Percentiles rank a stretch among this genome's conserved stretches.
These are phyloP conservation scores for Alternaria alternata DNA, from an alignment of 2,329 filamentous ascomycete species.

Conservation along the genomic window DNA sequence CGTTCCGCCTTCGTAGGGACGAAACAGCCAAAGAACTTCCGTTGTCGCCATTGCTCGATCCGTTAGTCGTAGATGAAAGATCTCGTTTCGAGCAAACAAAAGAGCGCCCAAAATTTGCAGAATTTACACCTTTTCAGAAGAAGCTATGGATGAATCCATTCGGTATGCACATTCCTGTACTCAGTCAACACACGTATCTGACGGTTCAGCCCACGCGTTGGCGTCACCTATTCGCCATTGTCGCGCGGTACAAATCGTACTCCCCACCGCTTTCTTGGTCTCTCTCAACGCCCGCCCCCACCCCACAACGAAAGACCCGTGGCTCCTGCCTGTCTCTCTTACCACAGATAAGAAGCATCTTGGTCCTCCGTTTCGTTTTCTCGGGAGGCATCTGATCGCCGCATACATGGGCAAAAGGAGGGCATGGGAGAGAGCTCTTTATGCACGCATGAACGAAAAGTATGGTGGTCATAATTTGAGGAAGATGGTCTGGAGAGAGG, in stretches of 20 bases:
- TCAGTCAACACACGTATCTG: constrained; percentile 4
- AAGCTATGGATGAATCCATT: constrained; percentile 70
- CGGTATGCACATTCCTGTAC: constrained; percentile 55
- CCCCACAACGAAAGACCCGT: constrained; percentile 62
- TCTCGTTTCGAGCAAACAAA: constrained; percentile 52
- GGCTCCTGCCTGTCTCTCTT: constrained; percentile 62
- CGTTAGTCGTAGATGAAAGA: constrained; percentile 48
- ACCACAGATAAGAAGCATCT: constrained; percentile 33
- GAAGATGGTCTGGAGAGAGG: constrained; percentile 56
- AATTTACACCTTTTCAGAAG: constrained; percentile 62
- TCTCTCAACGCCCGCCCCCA: constrained; percentile 66
- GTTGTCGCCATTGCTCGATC: constrained; percentile 59
- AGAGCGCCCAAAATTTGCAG: constrained; percentile 51
- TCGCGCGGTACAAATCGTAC: constrained; percentile 53
- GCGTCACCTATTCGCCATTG: constrained; percentile 68
- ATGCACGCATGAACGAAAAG: constrained; percentile 46
- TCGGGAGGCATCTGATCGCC: constrained; percentile 23
- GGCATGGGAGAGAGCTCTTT: constrained; percentile 31
- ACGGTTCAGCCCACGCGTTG: constrained; percentile 65
- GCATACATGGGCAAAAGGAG: constrained; percentile 31
- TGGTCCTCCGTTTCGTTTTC: constrained; percentile 37
- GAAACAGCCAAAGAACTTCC: constrained; percentile 51
- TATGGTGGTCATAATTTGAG: constrained; percentile 40
- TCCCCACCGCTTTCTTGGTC: constrained; percentile 71
- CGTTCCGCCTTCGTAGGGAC: constrained; percentile 45